phyloP scores from a whole-genome alignment of 208 protist genomes.

The Trichomonas gallinae region DNA sequence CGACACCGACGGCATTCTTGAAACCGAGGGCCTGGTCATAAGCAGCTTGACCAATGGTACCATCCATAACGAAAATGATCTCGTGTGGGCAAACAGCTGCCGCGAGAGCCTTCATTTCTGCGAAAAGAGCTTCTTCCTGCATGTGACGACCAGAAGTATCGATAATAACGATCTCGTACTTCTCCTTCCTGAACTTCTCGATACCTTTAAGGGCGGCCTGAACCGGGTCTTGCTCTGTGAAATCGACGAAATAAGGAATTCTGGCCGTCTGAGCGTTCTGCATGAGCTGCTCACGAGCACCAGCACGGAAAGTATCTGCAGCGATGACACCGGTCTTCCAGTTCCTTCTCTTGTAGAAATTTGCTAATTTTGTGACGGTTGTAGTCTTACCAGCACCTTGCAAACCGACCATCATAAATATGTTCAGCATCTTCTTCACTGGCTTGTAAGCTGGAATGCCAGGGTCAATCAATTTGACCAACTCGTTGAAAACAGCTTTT shows the following conservation, averaged over 20 bases:
- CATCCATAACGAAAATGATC: constrained; percentile 91
- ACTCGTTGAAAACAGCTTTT: background rate
- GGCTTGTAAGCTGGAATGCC: background rate
- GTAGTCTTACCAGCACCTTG: constrained; percentile 89
- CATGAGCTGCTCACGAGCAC: constrained; percentile 51
- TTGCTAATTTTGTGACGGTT: constrained; percentile 87
- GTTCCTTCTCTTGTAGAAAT: constrained; percentile 68
- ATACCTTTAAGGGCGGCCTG: constrained; percentile 66
- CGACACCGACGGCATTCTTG: constrained; percentile 62
- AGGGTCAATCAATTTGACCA: background rate
- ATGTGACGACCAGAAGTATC: constrained; percentile 95
- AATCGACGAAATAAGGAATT: constrained; percentile 81
- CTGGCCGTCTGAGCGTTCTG: constrained; percentile 94
- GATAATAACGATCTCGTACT: constrained; percentile 90
- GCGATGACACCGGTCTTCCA: constrained; percentile 76
- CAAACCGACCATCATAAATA: constrained; percentile 98
- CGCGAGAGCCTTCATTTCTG: constrained; percentile 84
- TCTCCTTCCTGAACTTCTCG: constrained; percentile 44
- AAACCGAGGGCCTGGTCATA: constrained; percentile 68
- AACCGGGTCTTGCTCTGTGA: constrained; percentile 83
- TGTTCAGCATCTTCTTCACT: constrained; percentile 58
- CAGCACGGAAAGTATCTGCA: constrained; percentile 90
- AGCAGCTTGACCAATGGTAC: constrained; percentile 80
- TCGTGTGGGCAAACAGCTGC: constrained; percentile 64
- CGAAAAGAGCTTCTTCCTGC: constrained; percentile 88